phyloP scores from a whole-genome alignment of 305 asterid species.

The Fraxinus ornus region DNA sequence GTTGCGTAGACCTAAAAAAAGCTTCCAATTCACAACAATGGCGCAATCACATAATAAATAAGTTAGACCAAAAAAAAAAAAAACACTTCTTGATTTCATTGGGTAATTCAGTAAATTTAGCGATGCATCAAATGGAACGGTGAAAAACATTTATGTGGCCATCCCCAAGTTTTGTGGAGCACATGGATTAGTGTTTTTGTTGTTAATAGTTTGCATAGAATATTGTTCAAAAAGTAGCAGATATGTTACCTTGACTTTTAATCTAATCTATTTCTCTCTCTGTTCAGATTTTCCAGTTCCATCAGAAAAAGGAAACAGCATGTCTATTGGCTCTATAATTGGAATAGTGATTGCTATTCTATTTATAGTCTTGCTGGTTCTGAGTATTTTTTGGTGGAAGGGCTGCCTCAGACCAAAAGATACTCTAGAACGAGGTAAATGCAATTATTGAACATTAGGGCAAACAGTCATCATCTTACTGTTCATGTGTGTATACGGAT shows the following conservation, averaged over 20 bases:
- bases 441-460: neutral
- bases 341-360: neutral
- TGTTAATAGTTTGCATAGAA: neutral
- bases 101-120: too few relatives aligned
- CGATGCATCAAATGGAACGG: too few relatives aligned
- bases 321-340: slow-evolving; percentile 2
- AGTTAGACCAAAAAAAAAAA: too few relatives aligned
- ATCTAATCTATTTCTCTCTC: neutral
- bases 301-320: neutral
- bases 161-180: too few relatives aligned
- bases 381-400: neutral
- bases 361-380: neutral
- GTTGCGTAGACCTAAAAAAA: too few relatives aligned
- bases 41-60: too few relatives aligned
- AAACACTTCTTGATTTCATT: too few relatives aligned
- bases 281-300: slow-evolving; percentile 14
- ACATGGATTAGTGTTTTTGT: too few relatives aligned
- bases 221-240: neutral
- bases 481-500: neutral
- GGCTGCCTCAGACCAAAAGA: neutral
- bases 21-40: too few relatives aligned
- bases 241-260: neutral
- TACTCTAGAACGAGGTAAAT: neutral
- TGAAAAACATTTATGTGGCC: too few relatives aligned
- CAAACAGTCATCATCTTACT: neutral